Conservation (phyloP, 2,329 filamentous ascomycete genomes). For the Cadophora sp. region DNA sequence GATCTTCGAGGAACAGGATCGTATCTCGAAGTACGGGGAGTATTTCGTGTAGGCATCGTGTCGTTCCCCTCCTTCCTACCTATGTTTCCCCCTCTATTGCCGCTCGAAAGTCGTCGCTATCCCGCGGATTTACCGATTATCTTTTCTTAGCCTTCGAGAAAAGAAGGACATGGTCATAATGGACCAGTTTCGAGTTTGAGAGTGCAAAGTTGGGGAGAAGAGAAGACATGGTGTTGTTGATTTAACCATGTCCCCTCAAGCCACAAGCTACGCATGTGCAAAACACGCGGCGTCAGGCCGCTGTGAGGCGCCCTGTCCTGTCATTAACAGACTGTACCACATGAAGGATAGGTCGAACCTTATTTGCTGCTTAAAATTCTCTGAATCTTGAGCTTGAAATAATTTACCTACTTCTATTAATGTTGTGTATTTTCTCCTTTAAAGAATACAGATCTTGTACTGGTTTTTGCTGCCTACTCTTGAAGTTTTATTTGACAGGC, state of each 20-base stretch:
- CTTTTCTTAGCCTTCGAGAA: too few relatives aligned
- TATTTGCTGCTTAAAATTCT: background rate
- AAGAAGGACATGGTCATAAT: too few relatives aligned
- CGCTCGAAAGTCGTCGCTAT: background rate
- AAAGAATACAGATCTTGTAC: too few relatives aligned
- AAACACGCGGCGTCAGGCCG: background rate
- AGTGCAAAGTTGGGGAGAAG: background rate
- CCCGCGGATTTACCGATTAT: too few relatives aligned
- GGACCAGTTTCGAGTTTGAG: too few relatives aligned
- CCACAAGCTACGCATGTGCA: too few relatives aligned
- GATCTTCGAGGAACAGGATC: conserved; percentile 30
- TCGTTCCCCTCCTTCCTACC: background rate
- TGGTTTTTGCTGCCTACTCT: too few relatives aligned
- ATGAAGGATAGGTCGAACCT: background rate
- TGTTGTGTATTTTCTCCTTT: background rate
- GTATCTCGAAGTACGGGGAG: conserved; percentile 19
- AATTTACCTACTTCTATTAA: background rate
- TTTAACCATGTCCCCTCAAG: background rate
- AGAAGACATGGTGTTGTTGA: background rate
- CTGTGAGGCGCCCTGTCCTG: too few relatives aligned
- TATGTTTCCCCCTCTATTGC: background rate
- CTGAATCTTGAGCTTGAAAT: background rate
- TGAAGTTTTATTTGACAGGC: too few relatives aligned
- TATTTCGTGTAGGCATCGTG: background rate
- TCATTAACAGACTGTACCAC: background rate